A percentile compares a stretch with the other conserved stretches of the same genome.
phyloP scores from a whole-genome alignment of 768 basidiomycete genomes.

The Kwoniella dendrophila region DNA sequence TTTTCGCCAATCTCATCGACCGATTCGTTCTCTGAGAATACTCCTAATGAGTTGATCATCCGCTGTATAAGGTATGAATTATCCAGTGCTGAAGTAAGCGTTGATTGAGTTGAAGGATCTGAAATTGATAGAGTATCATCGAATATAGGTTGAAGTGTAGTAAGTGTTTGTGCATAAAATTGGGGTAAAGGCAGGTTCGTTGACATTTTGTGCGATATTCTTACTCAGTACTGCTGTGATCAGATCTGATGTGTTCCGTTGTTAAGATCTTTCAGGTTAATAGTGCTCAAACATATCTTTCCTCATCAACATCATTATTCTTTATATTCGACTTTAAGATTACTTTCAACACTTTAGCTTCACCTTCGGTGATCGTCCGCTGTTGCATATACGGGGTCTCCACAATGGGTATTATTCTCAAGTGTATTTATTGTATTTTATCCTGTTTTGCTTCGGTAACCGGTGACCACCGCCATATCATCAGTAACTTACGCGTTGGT shows the following conservation, averaged over 20 bases:
- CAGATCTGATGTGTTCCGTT: no score
- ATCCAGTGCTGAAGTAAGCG: constrained; percentile 36
- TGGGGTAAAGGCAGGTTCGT: constrained; percentile 48
- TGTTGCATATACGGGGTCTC: not conserved
- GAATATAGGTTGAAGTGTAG: constrained; percentile 45
- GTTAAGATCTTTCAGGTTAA: no score
- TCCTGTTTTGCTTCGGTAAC: not conserved
- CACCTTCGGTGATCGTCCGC: constrained; percentile 1
- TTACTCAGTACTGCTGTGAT: no score
- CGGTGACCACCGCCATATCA: not conserved
- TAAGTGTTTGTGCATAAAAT: constrained; percentile 45
- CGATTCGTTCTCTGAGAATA: constrained; percentile 56
- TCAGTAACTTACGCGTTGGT: not conserved
- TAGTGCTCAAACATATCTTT: no score
- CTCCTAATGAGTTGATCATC: constrained; percentile 51
- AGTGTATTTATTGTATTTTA: not conserved
- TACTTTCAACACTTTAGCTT: no score
- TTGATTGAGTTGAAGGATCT: constrained; percentile 28
- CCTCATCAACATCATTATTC: no score
- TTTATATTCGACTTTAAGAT: no score
- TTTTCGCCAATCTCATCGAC: constrained; percentile 52
- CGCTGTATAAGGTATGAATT: constrained; percentile 45
- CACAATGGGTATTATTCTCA: not conserved
- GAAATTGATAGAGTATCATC: constrained; percentile 47
- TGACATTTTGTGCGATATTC: constrained; percentile 10